Conservation (phyloP, 768 basidiomycete species). For the Rhizopogon rudus region DNA sequence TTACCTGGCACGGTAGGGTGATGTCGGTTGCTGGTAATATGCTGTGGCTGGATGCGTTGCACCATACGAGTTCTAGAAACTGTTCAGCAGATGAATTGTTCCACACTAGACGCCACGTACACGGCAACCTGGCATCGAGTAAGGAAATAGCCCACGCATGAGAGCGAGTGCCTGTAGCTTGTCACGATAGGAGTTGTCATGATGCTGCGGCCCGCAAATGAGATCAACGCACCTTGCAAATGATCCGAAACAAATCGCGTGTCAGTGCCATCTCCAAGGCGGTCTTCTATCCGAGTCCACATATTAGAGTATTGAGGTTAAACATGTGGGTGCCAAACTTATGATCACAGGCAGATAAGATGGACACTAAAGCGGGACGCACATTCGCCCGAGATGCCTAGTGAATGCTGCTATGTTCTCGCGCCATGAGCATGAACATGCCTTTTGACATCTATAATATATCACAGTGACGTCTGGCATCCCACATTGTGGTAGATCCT, state of each 20-base stretch:
- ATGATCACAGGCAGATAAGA: conserved; percentile 1
- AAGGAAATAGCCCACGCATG: too few relatives aligned
- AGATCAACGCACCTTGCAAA: not conserved
- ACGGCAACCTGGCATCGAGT: not conserved
- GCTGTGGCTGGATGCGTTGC: conserved; percentile 27
- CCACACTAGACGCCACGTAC: conserved; percentile 50
- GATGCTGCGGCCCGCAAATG: conserved; percentile 20
- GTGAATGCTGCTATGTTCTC: not conserved
- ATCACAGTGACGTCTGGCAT: too few relatives aligned
- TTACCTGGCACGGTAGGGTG: too few relatives aligned
- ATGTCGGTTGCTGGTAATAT: too few relatives aligned
- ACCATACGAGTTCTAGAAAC: conserved; percentile 60
- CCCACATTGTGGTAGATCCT: too few relatives aligned
- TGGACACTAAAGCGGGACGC: conserved; percentile 9
- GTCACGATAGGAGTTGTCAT: conserved; percentile 55
- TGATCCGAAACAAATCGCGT: too few relatives aligned
- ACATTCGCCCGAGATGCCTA: conserved; percentile 5
- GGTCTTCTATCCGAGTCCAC: not conserved
- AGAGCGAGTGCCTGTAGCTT: conserved; percentile 38
- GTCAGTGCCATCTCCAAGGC: conserved; percentile 7
- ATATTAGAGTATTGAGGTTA: not conserved
- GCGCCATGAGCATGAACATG: not conserved
- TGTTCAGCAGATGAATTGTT: conserved; percentile 9
- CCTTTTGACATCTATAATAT: too few relatives aligned
- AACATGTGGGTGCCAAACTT: conserved; percentile 7